These are phyloP conservation scores for Davidsoniella neocaledoniae DNA, from an alignment of 2,329 filamentous ascomycete species.

Conservation along the genomic window DNA sequence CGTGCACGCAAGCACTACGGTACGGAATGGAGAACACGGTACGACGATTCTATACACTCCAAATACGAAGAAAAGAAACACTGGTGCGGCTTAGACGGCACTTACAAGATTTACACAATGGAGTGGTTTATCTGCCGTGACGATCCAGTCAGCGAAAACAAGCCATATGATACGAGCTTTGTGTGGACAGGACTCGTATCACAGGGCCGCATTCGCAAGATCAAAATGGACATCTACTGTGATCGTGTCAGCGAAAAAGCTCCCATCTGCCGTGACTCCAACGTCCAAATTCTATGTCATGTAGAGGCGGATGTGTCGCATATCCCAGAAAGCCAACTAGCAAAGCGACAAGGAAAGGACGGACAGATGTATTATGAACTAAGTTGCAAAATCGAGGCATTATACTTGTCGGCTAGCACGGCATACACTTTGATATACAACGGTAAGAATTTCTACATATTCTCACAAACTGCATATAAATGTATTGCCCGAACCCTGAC, in stretches of 20 bases:
- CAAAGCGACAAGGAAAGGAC: neutral
- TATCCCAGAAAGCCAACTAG: neutral
- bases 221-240: neutral
- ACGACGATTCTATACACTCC: slow-evolving; percentile 18
- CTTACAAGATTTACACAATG: neutral
- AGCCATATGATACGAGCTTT: neutral
- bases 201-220: neutral
- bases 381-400: slow-evolving; percentile 24
- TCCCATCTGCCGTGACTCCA: neutral
- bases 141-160: neutral
- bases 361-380: slow-evolving; percentile 22
- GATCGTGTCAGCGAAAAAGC: neutral
- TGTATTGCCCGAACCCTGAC: too few relatives aligned
- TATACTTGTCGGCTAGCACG: slow-evolving; percentile 26
- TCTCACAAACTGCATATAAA: too few relatives aligned
- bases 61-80: neutral
- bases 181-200: neutral
- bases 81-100: neutral
- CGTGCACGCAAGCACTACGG: slow-evolving; percentile 29
- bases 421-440: slow-evolving; percentile 28
- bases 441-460: slow-evolving; percentile 17
- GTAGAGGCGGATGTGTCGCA: neutral
- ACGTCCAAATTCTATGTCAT: neutral
- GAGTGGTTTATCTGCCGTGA: neutral
- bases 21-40: slow-evolving; percentile 20